These are phyloP conservation scores for Taphrina wiesneri DNA, from an alignment of 1,139 yeast species.

Conservation along the genomic window DNA sequence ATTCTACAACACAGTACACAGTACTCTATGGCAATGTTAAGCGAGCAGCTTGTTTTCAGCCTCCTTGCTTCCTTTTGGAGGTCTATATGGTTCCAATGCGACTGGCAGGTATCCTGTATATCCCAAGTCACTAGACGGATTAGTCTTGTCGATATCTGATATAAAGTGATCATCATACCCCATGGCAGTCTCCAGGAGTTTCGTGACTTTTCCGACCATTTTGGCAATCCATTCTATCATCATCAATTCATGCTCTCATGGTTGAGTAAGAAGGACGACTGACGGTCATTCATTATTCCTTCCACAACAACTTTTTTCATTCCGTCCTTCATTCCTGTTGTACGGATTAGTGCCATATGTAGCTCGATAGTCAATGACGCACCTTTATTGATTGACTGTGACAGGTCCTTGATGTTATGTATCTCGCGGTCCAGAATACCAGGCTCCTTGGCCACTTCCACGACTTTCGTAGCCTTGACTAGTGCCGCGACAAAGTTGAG, in stretches of 20 bases:
- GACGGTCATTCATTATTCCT: conserved; percentile 29
- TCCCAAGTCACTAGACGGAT: conserved; percentile 9
- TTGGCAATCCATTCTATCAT: conserved; percentile 20
- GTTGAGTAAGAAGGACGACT: background rate
- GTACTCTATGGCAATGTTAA: background rate
- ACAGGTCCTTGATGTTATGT: conserved; percentile 11
- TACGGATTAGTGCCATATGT: too few species aligned
- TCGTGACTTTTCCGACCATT: conserved; percentile 27
- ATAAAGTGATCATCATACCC: background rate
- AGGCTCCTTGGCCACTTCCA: conserved; percentile 20
- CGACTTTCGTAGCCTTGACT: conserved; percentile 29
- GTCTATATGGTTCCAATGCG: conserved; percentile 20
- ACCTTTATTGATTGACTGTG: conserved; percentile 9
- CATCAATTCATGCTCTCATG: background rate
- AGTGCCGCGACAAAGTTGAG: conserved; percentile 28
- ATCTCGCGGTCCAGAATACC: conserved; percentile 17
- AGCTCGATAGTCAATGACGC: background rate
- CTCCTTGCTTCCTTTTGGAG: conserved; percentile 9
- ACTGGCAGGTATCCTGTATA: conserved; percentile 28
- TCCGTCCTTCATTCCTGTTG: conserved; percentile 24
- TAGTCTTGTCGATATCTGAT: background rate
- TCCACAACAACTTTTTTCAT: conserved; percentile 29
- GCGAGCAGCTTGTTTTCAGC: conserved; percentile 6
- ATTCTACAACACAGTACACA: background rate
- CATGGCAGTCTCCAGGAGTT: conserved; percentile 25